Evolutionary conservation across 1,284 basidiomycete genomes (phyloP).

Genomic region (Hypsizygus ulmarius): DNA sequence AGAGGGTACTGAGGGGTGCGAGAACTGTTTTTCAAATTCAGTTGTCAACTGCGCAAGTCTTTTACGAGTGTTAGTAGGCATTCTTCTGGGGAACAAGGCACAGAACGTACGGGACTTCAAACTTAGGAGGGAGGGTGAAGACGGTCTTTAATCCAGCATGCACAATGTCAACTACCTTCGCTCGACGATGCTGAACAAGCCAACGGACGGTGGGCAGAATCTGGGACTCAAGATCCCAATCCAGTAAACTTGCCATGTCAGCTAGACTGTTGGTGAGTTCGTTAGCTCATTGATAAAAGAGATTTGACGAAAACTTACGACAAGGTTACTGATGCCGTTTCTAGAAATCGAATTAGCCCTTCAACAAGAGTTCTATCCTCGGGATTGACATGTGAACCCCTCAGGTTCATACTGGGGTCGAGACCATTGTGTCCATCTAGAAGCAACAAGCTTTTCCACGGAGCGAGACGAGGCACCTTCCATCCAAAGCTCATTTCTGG

Average conservation of each 20-base stretch:
- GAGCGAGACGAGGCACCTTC: conserved; percentile 72
- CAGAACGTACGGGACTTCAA: conserved; percentile 56
- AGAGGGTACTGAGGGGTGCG: conserved; percentile 59
- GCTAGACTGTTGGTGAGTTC: conserved; percentile 60
- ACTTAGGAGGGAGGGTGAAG: conserved; percentile 72
- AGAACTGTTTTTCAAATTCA: conserved; percentile 71
- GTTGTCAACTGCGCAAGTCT: conserved; percentile 61
- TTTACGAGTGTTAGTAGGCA: conserved; percentile 1
- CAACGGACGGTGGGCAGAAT: conserved; percentile 87
- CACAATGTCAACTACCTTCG: conserved; percentile 86
- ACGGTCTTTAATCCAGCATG: conserved; percentile 81
- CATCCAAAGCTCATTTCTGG: conserved; percentile 66
- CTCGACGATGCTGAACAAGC: conserved; percentile 87
- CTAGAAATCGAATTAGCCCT: conserved; percentile 64
- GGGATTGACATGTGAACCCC: conserved; percentile 56
- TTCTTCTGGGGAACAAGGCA: conserved; percentile 1
- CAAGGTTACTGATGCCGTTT: conserved; percentile 61
- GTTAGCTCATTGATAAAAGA: neutral
- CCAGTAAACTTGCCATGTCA: conserved; percentile 83
- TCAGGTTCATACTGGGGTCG: conserved; percentile 59
- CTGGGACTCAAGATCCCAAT: conserved; percentile 85
- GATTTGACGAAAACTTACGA: conserved; percentile 45
- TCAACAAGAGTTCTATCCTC: conserved; percentile 70
- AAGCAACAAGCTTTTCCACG: conserved; percentile 90
- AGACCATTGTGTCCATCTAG: conserved; percentile 64